phyloP scores from a whole-genome alignment of 805 yeast genomes.

The Suhomyces kilbournensis region DNA sequence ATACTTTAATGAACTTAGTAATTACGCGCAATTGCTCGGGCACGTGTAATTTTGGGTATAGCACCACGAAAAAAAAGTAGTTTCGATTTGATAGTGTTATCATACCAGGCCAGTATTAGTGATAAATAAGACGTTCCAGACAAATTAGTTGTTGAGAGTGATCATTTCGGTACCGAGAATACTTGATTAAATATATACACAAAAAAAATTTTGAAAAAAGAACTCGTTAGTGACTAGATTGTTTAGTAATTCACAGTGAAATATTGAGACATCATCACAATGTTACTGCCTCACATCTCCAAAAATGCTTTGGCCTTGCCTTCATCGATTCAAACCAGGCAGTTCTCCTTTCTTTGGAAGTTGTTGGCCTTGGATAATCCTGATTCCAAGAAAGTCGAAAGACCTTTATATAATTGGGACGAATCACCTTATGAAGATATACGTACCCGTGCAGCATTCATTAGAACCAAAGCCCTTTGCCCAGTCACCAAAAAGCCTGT shows the following conservation, averaged over 20 bases:
- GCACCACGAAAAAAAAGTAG: not conserved
- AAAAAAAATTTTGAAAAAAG: not conserved
- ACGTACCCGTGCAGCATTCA: constrained; percentile 87
- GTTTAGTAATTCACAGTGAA: not conserved
- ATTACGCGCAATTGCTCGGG: not conserved
- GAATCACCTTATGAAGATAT: constrained; percentile 85
- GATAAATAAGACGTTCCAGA: not conserved
- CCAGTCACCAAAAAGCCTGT: constrained; percentile 84
- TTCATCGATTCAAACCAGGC: constrained; percentile 11
- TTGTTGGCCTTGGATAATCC: constrained; percentile 35
- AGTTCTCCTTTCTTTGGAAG: constrained; percentile 38
- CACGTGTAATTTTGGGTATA: not conserved
- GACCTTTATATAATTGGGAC: constrained; percentile 70
- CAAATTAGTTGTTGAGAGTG: not conserved
- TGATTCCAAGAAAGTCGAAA: constrained; percentile 25
- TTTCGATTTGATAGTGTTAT: not conserved
- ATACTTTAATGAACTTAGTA: constrained; percentile 4
- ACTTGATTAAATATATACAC: not conserved
- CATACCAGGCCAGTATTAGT: not conserved
- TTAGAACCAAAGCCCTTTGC: constrained; percentile 82
- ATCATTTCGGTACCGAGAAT: not conserved
- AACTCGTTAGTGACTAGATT: not conserved
- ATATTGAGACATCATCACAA: constrained; percentile 1
- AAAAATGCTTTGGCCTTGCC: not conserved
- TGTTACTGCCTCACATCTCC: constrained; percentile 5